These are phyloP conservation scores for Xylaria sp. DNA, from an alignment of 2,329 filamentous ascomycete genomes.

Conservation along the genomic window DNA sequence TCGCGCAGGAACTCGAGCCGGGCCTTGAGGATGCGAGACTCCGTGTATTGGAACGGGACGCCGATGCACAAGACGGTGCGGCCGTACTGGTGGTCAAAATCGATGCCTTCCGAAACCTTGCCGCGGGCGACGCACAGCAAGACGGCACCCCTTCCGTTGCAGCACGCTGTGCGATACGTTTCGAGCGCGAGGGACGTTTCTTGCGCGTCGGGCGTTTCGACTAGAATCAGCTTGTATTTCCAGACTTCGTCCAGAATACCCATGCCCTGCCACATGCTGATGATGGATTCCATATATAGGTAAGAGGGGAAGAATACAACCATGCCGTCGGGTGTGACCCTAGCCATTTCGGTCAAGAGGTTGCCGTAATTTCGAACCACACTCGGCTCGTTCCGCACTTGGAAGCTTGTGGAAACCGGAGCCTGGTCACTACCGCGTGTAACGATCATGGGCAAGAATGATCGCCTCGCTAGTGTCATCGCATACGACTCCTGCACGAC, in stretches of 20 bases:
- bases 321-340: constrained; percentile 93
- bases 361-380: constrained; percentile 98
- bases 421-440: constrained; percentile 94
- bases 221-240: constrained; percentile 98
- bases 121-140: constrained; percentile 94
- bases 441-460: constrained; percentile 98
- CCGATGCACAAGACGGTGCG: constrained; percentile 95
- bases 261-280: constrained; percentile 99
- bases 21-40: constrained; percentile 94
- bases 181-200: constrained; percentile 95
- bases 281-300: constrained; percentile 98
- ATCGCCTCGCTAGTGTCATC: constrained; percentile 91
- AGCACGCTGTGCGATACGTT: constrained; percentile 96
- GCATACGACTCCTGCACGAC: constrained; percentile 96
- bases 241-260: constrained; percentile 96
- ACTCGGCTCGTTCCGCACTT: constrained; percentile 92
- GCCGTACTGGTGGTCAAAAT: constrained; percentile 99
- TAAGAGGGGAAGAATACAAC: constrained; percentile 99
- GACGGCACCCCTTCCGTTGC: constrained; percentile 92
- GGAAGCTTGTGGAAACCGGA: constrained; percentile 89
- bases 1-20: constrained; percentile 95
- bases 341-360: constrained; percentile 91
- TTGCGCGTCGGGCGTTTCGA: constrained; percentile 96
- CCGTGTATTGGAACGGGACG: constrained; percentile 98
- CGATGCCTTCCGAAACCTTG: constrained; percentile 97